Evolutionary conservation across 2,329 filamentous ascomycete genomes (phyloP), one percentile per base, ranked within the genome.

Genomic region (Phyllosticta citribraziliensis): DNA sequence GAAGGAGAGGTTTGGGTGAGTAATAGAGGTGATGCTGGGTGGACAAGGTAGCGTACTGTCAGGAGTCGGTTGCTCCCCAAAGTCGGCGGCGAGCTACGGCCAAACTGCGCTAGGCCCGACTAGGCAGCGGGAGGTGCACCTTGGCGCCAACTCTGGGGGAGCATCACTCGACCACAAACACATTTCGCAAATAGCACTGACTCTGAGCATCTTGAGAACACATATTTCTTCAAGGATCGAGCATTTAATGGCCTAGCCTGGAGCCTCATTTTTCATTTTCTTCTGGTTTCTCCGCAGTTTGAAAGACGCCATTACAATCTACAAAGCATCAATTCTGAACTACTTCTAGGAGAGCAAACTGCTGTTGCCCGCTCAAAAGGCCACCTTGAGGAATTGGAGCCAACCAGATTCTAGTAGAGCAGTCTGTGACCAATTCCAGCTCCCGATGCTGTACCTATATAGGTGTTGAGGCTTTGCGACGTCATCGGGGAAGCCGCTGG

Each of bases 21-120:
- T 25, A 30, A 50, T 47, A 56, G 30, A 30, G 59, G 59, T 47
- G 59, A 51, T 61, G 59, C 22, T 56, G 55, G 59, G 30, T 17
- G 40, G 52, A n/a, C 53, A 56, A 60, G 59, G 54, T 53, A 33
- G 30, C 33, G 24, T 35, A 25, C 52, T 19, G 58, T 60, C 58
- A 60, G 58, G 58, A 60, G 58, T 56, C 55, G 40, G 40, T 52
- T 60, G 58, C 55, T 60, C 58, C 35, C 35, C 35, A 40, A 60
- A 60, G 58, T 54, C 56, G 58, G 58, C 58, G 47, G 59, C 51
- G 59, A 57, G 59, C 54, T 57, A 54, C 57, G 33, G 33, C 35
- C 24, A 50, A 54, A 56, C 20, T n/a, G 35, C 53, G 53, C 58
- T 60, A 60, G 14, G 40, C 58, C 40, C 1, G n/a, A 58, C 40